These are phyloP conservation scores for Dothideomycetes sp. DNA, from an alignment of 2,329 filamentous ascomycete genomes.

Conservation along the genomic window DNA sequence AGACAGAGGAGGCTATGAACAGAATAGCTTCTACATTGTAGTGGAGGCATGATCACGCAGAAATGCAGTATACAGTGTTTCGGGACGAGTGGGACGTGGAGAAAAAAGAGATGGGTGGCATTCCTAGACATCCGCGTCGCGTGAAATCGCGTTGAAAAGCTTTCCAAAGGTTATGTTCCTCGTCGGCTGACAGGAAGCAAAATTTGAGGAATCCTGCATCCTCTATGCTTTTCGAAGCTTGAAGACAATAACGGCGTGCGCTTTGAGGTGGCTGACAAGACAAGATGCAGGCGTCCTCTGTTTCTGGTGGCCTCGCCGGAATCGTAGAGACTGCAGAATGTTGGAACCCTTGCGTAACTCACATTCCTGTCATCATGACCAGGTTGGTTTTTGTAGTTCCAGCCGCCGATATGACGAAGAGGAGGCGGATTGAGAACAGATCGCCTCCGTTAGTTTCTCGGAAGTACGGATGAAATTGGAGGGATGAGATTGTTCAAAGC, in stretches of 20 bases:
- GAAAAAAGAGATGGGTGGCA: slow-evolving; percentile 6
- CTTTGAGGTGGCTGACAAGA: no score
- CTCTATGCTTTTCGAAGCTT: no score
- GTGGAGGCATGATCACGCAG: slow-evolving; percentile 7
- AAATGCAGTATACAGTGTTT: slow-evolving; percentile 10
- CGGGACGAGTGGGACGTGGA: slow-evolving; percentile 6
- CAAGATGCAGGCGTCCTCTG: no score
- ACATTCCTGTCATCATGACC: no score
- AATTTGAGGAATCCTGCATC: slow-evolving; percentile 5
- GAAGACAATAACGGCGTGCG: slow-evolving; percentile 6
- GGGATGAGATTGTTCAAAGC: slow-evolving; percentile 2
- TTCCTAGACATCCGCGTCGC: slow-evolving; percentile 11
- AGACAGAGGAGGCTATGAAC: slow-evolving; percentile 10
- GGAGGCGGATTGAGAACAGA: slow-evolving; percentile 8
- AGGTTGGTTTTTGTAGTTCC: no score
- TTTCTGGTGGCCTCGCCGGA: no score
- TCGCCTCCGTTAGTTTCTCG: slow-evolving; percentile 3
- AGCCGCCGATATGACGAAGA: slow-evolving; percentile 1
- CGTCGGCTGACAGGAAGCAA: slow-evolving; percentile 9
- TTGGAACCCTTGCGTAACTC: no score
- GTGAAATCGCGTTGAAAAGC: slow-evolving; percentile 8
- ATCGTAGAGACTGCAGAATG: no score
- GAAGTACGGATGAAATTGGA: slow-evolving; percentile 13
- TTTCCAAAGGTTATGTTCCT: neutral
- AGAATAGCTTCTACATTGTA: slow-evolving; percentile 10